Percentiles rank a stretch among this genome's conserved stretches.
Conservation (phyloP, 1,284 basidiomycete genomes). For the Leccinum pachyderme region DNA sequence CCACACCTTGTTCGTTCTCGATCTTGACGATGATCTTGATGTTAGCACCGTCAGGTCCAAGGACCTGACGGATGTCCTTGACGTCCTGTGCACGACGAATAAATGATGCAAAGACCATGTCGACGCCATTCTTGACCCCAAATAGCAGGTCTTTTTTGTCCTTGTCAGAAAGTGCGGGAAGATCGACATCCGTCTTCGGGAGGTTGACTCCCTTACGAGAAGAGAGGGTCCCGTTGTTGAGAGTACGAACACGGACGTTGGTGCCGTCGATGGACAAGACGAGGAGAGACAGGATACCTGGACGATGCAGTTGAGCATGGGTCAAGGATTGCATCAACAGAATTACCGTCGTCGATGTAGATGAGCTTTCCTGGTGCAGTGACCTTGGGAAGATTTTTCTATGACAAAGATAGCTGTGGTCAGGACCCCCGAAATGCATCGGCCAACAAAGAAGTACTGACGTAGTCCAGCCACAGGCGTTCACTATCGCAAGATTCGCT, state of each 20-base stretch:
- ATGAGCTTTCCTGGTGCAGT: constrained; percentile 95
- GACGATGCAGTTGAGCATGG: constrained; percentile 4
- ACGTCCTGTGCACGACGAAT: constrained; percentile 94
- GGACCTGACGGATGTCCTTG: constrained; percentile 83
- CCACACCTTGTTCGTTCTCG: constrained; percentile 96
- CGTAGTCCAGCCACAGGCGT: constrained; percentile 89
- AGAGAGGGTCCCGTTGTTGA: constrained; percentile 93
- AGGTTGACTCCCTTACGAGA: constrained; percentile 99
- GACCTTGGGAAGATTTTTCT: constrained; percentile 93
- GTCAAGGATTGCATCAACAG: not conserved
- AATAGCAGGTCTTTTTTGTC: constrained; percentile 95
- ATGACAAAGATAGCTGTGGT: constrained; percentile 6
- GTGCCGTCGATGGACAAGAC: constrained; percentile 84
- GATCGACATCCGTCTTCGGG: constrained; percentile 96
- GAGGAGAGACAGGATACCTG: constrained; percentile 90
- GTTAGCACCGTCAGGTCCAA: constrained; percentile 87
- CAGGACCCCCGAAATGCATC: constrained; percentile 12
- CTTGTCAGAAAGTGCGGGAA: constrained; percentile 97
- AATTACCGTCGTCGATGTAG: constrained; percentile 91
- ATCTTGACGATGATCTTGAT: constrained; percentile 99
- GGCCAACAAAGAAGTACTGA: constrained; percentile 40
- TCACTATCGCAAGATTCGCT: constrained; percentile 80
- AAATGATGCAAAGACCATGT: constrained; percentile 99
- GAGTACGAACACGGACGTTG: constrained; percentile 81
- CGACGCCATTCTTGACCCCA: constrained; percentile 96